Evolutionary conservation across 768 basidiomycete genomes (phyloP).

Genomic region (Rhizopogon rudus): DNA sequence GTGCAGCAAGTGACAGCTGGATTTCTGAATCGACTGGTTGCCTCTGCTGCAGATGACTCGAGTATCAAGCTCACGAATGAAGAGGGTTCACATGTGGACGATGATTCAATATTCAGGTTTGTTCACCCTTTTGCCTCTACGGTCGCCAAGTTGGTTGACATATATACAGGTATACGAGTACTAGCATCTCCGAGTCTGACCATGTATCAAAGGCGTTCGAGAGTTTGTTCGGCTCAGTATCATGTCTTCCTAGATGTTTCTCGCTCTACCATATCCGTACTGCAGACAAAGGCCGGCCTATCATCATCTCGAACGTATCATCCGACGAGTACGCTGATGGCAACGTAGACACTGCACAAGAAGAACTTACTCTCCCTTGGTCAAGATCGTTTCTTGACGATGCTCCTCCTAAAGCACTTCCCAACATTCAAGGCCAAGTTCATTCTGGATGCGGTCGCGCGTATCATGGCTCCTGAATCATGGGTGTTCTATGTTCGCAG

Average conservation of each 20-base stretch:
- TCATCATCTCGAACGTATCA: slow-evolving; percentile 97
- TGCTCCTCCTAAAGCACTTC: slow-evolving; percentile 92
- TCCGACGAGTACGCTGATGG: slow-evolving; percentile 92
- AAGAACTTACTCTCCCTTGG: slow-evolving; percentile 94
- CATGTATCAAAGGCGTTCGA: slow-evolving; percentile 95
- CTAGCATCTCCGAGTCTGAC: slow-evolving; percentile 93
- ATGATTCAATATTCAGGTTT: slow-evolving; percentile 95
- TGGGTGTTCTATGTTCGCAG: slow-evolving; percentile 86
- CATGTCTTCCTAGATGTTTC: slow-evolving; percentile 96
- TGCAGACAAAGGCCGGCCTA: slow-evolving; percentile 90
- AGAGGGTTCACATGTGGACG: slow-evolving; percentile 94
- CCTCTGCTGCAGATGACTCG: slow-evolving; percentile 81
- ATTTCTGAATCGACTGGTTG: slow-evolving; percentile 88
- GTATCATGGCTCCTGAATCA: slow-evolving; percentile 88
- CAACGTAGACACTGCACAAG: slow-evolving; percentile 91
- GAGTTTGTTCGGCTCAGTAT: slow-evolving; percentile 88
- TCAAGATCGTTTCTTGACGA: slow-evolving; percentile 95
- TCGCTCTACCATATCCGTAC: slow-evolving; percentile 91
- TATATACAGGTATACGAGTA: slow-evolving; percentile 75
- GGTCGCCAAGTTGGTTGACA: neutral
- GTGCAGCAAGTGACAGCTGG: slow-evolving; percentile 81
- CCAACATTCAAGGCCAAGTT: slow-evolving; percentile 96
- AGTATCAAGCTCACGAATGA: slow-evolving; percentile 86
- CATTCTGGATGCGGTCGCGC: slow-evolving; percentile 80
- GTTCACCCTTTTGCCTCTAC: neutral